Conservation (phyloP, 345 rosid genomes). For the Brassica incana region DNA sequence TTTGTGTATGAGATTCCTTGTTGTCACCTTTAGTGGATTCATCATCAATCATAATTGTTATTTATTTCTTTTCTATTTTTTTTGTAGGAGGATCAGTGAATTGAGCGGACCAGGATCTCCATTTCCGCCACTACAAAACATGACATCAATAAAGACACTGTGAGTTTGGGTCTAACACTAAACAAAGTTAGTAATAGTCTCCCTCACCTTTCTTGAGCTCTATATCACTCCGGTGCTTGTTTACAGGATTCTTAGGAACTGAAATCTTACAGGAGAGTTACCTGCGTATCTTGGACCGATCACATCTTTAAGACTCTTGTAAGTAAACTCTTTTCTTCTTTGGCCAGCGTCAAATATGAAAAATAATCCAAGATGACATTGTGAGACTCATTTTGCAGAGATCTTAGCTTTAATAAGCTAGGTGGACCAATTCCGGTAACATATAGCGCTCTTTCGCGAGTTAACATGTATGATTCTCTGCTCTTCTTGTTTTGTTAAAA, state of each 20-base stretch:
- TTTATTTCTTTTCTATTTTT: not conserved
- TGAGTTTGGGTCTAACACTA: slow-evolving; percentile 27
- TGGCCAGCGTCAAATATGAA: not conserved
- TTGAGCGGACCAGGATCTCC: slow-evolving; percentile 40
- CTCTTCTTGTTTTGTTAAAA: slow-evolving; percentile 1
- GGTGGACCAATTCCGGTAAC: slow-evolving; percentile 49
- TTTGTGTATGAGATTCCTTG: not conserved
- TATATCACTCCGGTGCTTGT: not conserved
- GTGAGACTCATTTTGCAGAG: slow-evolving; percentile 42
- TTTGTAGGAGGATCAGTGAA: slow-evolving; percentile 60
- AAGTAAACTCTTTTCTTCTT: slow-evolving; percentile 32
- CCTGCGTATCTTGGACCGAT: slow-evolving; percentile 47
- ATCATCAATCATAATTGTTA: not conserved
- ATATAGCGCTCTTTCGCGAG: slow-evolving; percentile 15
- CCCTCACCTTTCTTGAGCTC: not conserved
- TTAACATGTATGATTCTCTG: slow-evolving; percentile 18
- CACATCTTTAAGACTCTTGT: slow-evolving; percentile 40
- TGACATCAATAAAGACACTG: slow-evolving; percentile 41
- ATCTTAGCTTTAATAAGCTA: slow-evolving; percentile 63
- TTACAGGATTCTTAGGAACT: slow-evolving; percentile 57
- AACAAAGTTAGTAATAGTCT: not conserved
- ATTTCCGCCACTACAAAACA: slow-evolving; percentile 45
- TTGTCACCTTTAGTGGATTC: not conserved
- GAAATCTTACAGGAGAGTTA: slow-evolving; percentile 49
- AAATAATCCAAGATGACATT: slow-evolving; percentile 3